Conservation (phyloP, 441 rosid genomes). For the Erodium texanum region DNA sequence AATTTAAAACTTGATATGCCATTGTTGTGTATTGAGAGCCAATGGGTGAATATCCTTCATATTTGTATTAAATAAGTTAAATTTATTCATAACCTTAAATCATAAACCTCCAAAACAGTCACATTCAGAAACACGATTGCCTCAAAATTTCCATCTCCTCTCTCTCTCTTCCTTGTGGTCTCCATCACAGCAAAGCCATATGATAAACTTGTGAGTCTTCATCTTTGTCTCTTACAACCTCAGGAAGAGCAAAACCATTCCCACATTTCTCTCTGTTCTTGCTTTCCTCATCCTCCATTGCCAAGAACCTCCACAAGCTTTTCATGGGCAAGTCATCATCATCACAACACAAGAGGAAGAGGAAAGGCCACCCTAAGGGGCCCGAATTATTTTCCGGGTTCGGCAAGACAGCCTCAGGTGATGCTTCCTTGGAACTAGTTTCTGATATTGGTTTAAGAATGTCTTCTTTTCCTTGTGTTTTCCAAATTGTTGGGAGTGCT, state of each 20-base stretch:
- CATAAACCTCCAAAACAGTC: constrained; percentile 4
- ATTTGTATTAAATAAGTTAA: not conserved
- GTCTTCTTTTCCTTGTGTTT: not conserved
- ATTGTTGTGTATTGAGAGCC: too few relatives aligned
- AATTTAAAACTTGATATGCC: too few relatives aligned
- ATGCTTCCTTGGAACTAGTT: not conserved
- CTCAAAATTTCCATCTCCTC: constrained; percentile 5
- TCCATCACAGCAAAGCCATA: not conserved
- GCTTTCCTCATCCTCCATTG: too few relatives aligned
- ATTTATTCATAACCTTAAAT: not conserved
- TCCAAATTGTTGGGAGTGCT: not conserved
- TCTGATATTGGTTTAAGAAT: not conserved
- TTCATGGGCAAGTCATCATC: not conserved
- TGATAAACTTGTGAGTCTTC: not conserved
- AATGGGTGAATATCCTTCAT: too few relatives aligned
- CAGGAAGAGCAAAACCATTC: not conserved
- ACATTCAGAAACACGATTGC: not conserved
- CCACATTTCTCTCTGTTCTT: too few relatives aligned
- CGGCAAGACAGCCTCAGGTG: constrained; percentile 1
- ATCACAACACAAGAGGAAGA: constrained; percentile 1
- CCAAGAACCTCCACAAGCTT: too few relatives aligned
- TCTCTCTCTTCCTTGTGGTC: not conserved
- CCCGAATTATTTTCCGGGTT: not conserved
- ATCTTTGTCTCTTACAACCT: not conserved
- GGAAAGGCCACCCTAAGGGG: not conserved